Percentiles rank a stretch among this genome's conserved stretches.
These are phyloP conservation scores for Phaffomyces opuntiae DNA, from an alignment of 805 yeast genomes.

Conservation along the genomic window DNA sequence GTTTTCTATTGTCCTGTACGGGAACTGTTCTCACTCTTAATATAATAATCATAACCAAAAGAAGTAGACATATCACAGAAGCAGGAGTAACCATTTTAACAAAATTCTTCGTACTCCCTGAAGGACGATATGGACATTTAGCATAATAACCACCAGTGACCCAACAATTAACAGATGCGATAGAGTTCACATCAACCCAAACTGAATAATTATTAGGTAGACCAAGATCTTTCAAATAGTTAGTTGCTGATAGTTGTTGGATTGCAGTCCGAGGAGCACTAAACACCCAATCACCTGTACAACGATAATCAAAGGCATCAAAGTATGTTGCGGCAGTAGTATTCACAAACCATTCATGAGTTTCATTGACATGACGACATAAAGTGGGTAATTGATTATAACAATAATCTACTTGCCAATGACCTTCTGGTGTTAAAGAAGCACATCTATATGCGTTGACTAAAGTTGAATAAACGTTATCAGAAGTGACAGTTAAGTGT, in stretches of 20 bases:
- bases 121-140: conserved; percentile 66
- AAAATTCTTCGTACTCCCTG: conserved; percentile 48
- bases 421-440: conserved; percentile 31
- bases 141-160: conserved; percentile 76
- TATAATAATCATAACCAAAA: conserved; percentile 43
- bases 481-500: background rate
- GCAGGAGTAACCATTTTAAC: conserved; percentile 62
- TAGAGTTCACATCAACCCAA: conserved; percentile 82
- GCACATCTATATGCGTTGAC: conserved; percentile 41
- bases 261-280: conserved; percentile 44
- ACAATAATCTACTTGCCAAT: conserved; percentile 65
- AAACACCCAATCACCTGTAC: conserved; percentile 31
- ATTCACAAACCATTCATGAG: conserved; percentile 39
- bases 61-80: conserved; percentile 45
- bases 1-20: conserved; percentile 59
- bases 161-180: conserved; percentile 73
- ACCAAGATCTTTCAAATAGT: conserved; percentile 16
- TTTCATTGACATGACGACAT: conserved; percentile 41
- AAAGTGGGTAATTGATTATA: conserved; percentile 41
- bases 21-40: conserved; percentile 60
- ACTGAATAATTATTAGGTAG: conserved; percentile 28
- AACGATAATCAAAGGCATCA: conserved; percentile 18
- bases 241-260: conserved; percentile 30
- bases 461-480: background rate
- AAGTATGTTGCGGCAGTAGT: conserved; percentile 35